phyloP scores from a whole-genome alignment of 371 early-diverging fungal genomes.

The Rhizomucor miehei region DNA sequence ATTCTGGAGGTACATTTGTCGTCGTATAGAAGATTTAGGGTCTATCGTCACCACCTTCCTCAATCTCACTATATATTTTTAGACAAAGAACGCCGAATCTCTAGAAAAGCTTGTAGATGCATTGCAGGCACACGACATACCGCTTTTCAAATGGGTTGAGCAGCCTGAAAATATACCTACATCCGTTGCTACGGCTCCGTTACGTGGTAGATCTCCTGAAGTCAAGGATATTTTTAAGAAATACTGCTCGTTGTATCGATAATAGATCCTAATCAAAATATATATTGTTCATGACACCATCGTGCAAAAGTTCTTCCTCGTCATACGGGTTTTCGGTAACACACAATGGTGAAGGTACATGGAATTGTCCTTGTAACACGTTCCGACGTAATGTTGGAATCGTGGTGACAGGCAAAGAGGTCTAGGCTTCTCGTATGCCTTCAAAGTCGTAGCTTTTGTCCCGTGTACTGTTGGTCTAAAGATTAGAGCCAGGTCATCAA shows the following conservation, averaged over 20 bases:
- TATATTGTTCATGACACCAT: too few relatives aligned
- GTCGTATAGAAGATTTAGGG: too few relatives aligned
- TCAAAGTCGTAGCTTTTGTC: too few relatives aligned
- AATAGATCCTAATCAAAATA: conserved; percentile 5
- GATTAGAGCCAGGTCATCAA: too few relatives aligned
- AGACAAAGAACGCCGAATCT: conserved; percentile 73
- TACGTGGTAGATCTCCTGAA: conserved; percentile 50
- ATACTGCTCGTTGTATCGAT: conserved; percentile 49
- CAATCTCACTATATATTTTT: background rate
- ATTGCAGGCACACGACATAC: conserved; percentile 55
- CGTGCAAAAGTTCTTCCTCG: too few relatives aligned
- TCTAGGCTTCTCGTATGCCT: too few relatives aligned
- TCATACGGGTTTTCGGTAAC: too few relatives aligned
- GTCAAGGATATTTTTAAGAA: conserved; percentile 65
- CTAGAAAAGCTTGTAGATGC: conserved; percentile 57
- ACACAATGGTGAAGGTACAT: too few relatives aligned
- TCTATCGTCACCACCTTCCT: background rate
- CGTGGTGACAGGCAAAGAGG: too few relatives aligned
- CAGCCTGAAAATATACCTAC: conserved; percentile 86
- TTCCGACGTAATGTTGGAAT: too few relatives aligned
- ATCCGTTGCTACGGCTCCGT: conserved; percentile 79
- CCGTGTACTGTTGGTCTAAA: too few relatives aligned
- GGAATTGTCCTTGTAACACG: too few relatives aligned
- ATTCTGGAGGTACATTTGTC: conserved; percentile 57
- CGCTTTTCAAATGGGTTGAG: conserved; percentile 75